These are phyloP conservation scores for Albugo laibachii DNA, from an alignment of 352 stramenopile genomes.

Conservation along the genomic window DNA sequence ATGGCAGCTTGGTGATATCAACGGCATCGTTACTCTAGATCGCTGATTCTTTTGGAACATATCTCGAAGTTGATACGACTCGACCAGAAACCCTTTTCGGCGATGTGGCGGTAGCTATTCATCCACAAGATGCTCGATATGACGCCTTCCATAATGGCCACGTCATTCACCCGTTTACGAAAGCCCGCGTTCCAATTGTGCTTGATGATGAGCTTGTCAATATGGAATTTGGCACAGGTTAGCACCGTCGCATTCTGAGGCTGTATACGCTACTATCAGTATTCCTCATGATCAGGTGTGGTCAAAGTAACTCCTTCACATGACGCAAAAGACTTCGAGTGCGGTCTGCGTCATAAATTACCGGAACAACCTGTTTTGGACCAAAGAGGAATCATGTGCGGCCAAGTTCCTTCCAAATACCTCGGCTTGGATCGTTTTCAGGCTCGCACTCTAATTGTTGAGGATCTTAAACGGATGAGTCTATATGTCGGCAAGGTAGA, in stretches of 20 bases:
- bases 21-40: slow-evolving; percentile 8
- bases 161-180: slow-evolving; percentile 89
- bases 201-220: slow-evolving; percentile 92
- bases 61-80: slow-evolving; percentile 92
- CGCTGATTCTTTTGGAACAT: slow-evolving; percentile 23
- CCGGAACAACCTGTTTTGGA: slow-evolving; percentile 52
- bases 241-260: slow-evolving; percentile 26
- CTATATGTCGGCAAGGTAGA: slow-evolving; percentile 90
- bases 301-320: slow-evolving; percentile 97
- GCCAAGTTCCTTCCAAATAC: slow-evolving; percentile 64
- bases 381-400: slow-evolving; percentile 41
- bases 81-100: slow-evolving; percentile 98
- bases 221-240: slow-evolving; percentile 96
- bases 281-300: slow-evolving; percentile 17
- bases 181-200: slow-evolving; percentile 86
- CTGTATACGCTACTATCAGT: not conserved
- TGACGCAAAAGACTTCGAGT: slow-evolving; percentile 99
- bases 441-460: slow-evolving; percentile 78
- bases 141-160: slow-evolving; percentile 88
- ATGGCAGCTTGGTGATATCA: not conserved
- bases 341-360: slow-evolving; percentile 89
- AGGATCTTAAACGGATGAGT: slow-evolving; percentile 71
- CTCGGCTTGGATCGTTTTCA: slow-evolving; percentile 92
- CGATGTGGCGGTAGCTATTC: slow-evolving; percentile 94
- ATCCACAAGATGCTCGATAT: slow-evolving; percentile 91